Evolutionary conservation across 371 early-diverging fungal genomes (phyloP).

Genomic region (Zopfochytrium polystomum): DNA sequence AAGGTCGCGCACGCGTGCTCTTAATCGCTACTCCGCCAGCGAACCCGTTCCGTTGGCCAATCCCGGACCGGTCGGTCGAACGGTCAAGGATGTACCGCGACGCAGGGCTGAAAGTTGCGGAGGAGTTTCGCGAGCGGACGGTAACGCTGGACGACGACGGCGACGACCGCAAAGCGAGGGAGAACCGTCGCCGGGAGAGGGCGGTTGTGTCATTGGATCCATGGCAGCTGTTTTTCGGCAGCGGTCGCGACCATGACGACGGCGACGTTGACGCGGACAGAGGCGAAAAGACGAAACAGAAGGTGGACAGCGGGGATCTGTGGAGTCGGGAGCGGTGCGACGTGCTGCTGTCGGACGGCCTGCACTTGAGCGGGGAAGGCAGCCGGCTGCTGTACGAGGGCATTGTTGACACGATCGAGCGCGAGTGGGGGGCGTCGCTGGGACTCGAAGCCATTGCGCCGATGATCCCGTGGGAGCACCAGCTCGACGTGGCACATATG

Average conservation of each 20-base stretch:
- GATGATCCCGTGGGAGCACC: slow-evolving; percentile 30
- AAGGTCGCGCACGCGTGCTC: slow-evolving; percentile 56
- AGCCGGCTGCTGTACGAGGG: slow-evolving; percentile 43
- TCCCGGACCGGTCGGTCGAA: slow-evolving; percentile 50
- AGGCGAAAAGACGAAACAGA: slow-evolving; percentile 34
- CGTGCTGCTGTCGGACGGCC: slow-evolving; percentile 57
- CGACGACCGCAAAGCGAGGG: no score
- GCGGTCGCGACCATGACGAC: no score
- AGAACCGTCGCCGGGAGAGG: no score
- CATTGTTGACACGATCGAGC: slow-evolving; percentile 35
- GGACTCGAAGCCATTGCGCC: slow-evolving; percentile 36
- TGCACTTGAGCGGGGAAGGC: slow-evolving; percentile 60
- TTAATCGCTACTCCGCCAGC: slow-evolving; percentile 76
- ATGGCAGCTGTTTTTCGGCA: no score
- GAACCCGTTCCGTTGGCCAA: slow-evolving; percentile 44
- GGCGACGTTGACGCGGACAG: neutral
- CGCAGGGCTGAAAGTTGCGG: slow-evolving; percentile 52
- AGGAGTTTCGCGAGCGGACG: no score
- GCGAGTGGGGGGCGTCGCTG: slow-evolving; percentile 38
- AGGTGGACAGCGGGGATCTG: slow-evolving; percentile 55
- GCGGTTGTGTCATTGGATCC: no score
- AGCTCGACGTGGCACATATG: slow-evolving; percentile 23
- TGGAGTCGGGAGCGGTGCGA: slow-evolving; percentile 12
- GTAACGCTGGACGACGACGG: no score
- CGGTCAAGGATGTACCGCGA: slow-evolving; percentile 58